phyloP scores from a whole-genome alignment of 2,329 filamentous ascomycete genomes.

The Graphium sp. region DNA sequence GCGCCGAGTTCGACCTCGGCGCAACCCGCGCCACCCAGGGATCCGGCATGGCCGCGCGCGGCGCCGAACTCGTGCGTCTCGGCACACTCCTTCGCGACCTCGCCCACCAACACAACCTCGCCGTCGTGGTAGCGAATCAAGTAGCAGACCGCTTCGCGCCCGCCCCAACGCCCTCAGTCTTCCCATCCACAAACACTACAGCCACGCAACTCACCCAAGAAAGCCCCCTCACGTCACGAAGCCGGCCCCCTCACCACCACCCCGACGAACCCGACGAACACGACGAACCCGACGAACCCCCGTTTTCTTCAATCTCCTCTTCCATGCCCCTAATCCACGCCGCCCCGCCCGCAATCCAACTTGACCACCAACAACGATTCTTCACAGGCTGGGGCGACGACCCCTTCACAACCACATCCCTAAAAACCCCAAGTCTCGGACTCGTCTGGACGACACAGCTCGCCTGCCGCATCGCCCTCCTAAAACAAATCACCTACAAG shows the following conservation, averaged over 20 bases:
- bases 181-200: neutral
- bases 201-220: constrained; percentile 16
- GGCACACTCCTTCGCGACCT: constrained; percentile 61
- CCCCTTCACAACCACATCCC: constrained; percentile 21
- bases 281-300: constrained; percentile 14
- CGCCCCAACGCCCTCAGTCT: constrained; percentile 8
- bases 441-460: constrained; percentile 87
- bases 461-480: constrained; percentile 62
- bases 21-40: constrained; percentile 20
- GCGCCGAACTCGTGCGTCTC: constrained; percentile 59
- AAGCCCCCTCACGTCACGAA: constrained; percentile 31
- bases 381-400: constrained; percentile 91
- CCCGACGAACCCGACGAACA: constrained; percentile 9
- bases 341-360: constrained; percentile 38
- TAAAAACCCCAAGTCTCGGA: constrained; percentile 77
- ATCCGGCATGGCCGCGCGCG: constrained; percentile 56
- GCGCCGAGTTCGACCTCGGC: constrained; percentile 65
- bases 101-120: constrained; percentile 57
- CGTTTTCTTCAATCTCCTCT: no score
- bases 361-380: constrained; percentile 86
- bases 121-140: constrained; percentile 87
- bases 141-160: constrained; percentile 69
- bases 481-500: constrained; percentile 48
- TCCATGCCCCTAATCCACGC: constrained; percentile 18
- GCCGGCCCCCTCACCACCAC: constrained; percentile 15